Base-by-base conservation (phyloP, 1,284 basidiomycete genomes). In the Flammula alnicola region DNA sequence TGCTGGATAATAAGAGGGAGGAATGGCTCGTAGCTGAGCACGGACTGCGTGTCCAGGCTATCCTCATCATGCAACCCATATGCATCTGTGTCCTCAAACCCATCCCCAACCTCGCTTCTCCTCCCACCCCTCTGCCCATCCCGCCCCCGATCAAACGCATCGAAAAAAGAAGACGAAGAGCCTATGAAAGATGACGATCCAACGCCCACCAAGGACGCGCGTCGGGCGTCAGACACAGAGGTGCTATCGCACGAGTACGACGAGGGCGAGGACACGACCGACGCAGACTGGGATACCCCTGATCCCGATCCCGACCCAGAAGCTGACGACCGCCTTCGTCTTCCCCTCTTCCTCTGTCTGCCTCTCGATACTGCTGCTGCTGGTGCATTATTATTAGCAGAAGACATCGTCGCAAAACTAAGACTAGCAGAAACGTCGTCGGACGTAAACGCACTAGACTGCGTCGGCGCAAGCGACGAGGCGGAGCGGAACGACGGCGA, bases 1-100 rank as follows among this genome's bases (percentile, higher is more conserved):
- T 58, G 55, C 47, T 60, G 61, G n/a, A 62, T 43, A 14, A 60
- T 51, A 8, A 60, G 51, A 3, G 61, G 61, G 10, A 62, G 39
- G 22, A 55, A 61, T 1, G 61, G 61, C n/a, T 46, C 39, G 31
- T 51, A 59, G 39, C 46, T 31, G n/a, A 25, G 26, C 14, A 29
- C 23, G 19, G 33, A 29, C 10, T 29, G 20, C 10, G 23, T 8
- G 2, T 40, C 27, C 1, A 16, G 27, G 8, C 27, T 30, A 30
- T 30, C 27, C n/a, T n/a, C 27, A 8, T 8, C 27, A 30, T n/a
- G 7, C 7, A 7, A n/a, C n/a, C n/a, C 30, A 5, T 11, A 32
- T 16, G 30, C 30, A 16, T 16, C 8, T 1, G 16, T 12, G 36
- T 38, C 36, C n/a, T 29, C 43, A 1, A 9, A 14, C 5, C 17